phyloP scores from a whole-genome alignment of 148 eudicot genomes.

The Hydrangea macrophylla region DNA sequence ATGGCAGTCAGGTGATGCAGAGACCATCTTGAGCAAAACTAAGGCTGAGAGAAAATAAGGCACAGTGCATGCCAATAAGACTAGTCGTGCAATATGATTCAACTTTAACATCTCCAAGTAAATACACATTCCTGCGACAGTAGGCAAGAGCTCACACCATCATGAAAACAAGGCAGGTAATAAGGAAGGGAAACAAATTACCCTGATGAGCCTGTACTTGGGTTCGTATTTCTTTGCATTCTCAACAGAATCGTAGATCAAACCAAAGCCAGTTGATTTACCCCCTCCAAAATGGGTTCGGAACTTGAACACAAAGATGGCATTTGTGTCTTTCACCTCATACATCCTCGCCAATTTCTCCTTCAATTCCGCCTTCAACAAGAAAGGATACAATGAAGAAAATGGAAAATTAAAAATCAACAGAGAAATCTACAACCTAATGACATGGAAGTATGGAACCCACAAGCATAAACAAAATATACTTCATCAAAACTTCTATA shows the following conservation, averaged over 20 bases:
- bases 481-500: no score
- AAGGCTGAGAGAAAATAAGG: no score
- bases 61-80: no score
- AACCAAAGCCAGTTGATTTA: conserved; percentile 53
- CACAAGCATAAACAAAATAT: neutral
- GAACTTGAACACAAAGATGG: conserved; percentile 54
- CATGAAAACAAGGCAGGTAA: no score
- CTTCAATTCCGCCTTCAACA: conserved; percentile 65
- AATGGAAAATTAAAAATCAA: no score
- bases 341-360: conserved; percentile 65
- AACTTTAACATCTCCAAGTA: no score
- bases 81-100: no score
- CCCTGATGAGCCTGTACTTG: conserved; percentile 53
- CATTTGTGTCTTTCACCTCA: conserved; percentile 40
- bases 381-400: neutral
- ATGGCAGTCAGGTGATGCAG: no score
- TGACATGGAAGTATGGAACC: neutral
- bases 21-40: no score
- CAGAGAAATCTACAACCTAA: neutral
- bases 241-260: conserved; percentile 58
- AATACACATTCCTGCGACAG: no score
- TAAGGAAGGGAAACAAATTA: no score
- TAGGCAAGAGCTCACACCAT: no score
- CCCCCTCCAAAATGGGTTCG: conserved; percentile 66
- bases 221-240: conserved; percentile 55